These are phyloP conservation scores for Jimgerdemannia flammicorona DNA, from an alignment of 192 early-diverging fungal genomes.

Conservation along the genomic window DNA sequence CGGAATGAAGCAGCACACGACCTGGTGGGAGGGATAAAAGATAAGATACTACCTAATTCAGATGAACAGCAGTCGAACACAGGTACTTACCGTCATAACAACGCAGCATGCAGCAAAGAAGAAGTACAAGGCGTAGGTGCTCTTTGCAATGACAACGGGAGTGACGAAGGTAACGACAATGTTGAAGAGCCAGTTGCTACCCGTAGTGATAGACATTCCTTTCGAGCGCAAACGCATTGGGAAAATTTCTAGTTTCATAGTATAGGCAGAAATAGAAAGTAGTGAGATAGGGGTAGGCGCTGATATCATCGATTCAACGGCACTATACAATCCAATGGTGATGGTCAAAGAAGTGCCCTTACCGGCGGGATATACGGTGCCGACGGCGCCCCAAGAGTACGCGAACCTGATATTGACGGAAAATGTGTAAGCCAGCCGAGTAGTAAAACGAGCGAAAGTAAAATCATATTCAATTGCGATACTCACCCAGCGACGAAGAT, in stretches of 20 bases:
- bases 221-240: constrained; percentile 31
- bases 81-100: constrained; percentile 13
- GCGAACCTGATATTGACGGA: constrained; percentile 6
- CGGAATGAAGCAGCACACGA: constrained; percentile 54
- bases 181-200: constrained; percentile 27
- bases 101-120: constrained; percentile 29
- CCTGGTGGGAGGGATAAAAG: background rate
- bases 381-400: constrained; percentile 18
- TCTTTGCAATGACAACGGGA: constrained; percentile 25
- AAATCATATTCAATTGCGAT: background rate
- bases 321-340: background rate
- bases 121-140: constrained; percentile 31
- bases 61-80: constrained; percentile 12
- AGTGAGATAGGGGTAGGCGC: background rate
- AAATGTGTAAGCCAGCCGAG: background rate
- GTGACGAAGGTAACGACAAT: constrained; percentile 28
- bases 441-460: background rate
- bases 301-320: too few species aligned
- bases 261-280: background rate
- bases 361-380: constrained; percentile 9
- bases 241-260: constrained; percentile 12
- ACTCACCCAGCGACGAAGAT: constrained; percentile 18
- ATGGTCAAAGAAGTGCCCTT: constrained; percentile 5
- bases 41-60: background rate
- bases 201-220: constrained; percentile 23